A percentile compares a stretch with the other conserved stretches of the same genome.
These are phyloP conservation scores for Rhytidhysteron rufulum DNA, from an alignment of 2,329 filamentous ascomycete species.

Conservation along the genomic window DNA sequence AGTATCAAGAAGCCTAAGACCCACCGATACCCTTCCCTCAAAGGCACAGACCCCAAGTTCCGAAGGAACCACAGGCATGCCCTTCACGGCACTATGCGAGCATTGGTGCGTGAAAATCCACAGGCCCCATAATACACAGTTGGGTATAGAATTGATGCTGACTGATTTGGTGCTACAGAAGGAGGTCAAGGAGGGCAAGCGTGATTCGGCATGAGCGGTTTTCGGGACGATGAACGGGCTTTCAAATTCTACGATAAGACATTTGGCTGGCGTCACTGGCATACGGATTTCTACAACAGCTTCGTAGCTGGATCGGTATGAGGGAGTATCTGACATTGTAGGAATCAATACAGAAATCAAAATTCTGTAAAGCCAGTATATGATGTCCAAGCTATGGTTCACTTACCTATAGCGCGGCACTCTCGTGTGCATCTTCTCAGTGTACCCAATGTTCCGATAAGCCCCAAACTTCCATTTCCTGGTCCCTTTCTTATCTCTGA, in stretches of 20 bases:
- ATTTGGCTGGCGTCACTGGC: slow-evolving; percentile 40
- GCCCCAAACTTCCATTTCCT: too few relatives aligned
- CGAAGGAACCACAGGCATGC: slow-evolving; percentile 99
- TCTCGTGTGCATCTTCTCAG: too few relatives aligned
- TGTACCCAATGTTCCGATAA: too few relatives aligned
- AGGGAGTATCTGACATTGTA: too few relatives aligned
- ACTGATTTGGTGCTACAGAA: slow-evolving; percentile 60
- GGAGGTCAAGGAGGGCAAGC: slow-evolving; percentile 95
- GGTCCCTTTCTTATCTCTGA: too few relatives aligned
- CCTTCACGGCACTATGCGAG: slow-evolving; percentile 97
- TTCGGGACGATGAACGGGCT: slow-evolving; percentile 26
- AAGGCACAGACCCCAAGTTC: slow-evolving; percentile 99
- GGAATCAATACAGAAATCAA: too few relatives aligned
- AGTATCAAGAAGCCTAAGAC: slow-evolving; percentile 99
- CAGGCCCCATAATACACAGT: slow-evolving; percentile 1
- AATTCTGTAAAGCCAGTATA: too few relatives aligned
- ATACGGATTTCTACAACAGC: too few relatives aligned
- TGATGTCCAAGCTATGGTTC: too few relatives aligned
- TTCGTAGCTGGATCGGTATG: too few relatives aligned
- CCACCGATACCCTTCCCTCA: slow-evolving; percentile 96
- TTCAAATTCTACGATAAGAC: slow-evolving; percentile 37
- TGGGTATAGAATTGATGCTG: slow-evolving; percentile 2
- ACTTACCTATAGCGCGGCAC: too few relatives aligned
- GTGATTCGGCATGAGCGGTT: slow-evolving; percentile 70
- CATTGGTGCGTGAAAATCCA: slow-evolving; percentile 67